phyloP scores from a whole-genome alignment of 2,329 filamentous ascomycete species.

The Neonectria faginata region DNA sequence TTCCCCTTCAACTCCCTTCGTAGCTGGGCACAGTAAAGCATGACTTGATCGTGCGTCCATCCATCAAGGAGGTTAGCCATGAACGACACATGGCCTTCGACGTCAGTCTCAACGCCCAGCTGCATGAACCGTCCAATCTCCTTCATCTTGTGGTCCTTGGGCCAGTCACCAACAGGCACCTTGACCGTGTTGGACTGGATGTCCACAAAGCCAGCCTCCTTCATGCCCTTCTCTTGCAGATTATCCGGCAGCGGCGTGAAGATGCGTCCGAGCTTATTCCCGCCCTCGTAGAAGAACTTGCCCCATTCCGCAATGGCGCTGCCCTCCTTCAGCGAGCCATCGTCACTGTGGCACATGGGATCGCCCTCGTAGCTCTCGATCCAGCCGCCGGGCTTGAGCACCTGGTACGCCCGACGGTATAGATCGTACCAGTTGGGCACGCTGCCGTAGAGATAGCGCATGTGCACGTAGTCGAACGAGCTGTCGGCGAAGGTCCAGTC shows the following conservation, averaged over 20 bases:
- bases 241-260: constrained; percentile 35
- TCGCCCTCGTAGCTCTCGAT: constrained; percentile 50
- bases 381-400: constrained; percentile 67
- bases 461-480: constrained; percentile 71
- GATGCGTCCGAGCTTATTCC: constrained; percentile 47
- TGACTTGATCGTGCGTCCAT: constrained; percentile 50
- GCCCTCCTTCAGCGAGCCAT: constrained; percentile 44
- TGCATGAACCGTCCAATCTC: constrained; percentile 45
- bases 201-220: constrained; percentile 37
- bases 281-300: constrained; percentile 44
- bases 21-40: constrained; percentile 49
- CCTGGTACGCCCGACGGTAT: constrained; percentile 61
- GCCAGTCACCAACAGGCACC: constrained; percentile 39
- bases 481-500: constrained; percentile 45
- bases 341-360: constrained; percentile 44
- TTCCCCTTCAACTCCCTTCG: constrained; percentile 45
- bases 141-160: constrained; percentile 32
- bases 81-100: constrained; percentile 50
- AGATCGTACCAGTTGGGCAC: constrained; percentile 67
- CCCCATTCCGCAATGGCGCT: constrained; percentile 46
- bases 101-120: constrained; percentile 50
- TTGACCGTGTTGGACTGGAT: constrained; percentile 39
- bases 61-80: constrained; percentile 51
- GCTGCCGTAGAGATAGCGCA: constrained; percentile 66
- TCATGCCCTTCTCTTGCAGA: constrained; percentile 36